phyloP scores from a whole-genome alignment of 768 basidiomycete species.

The Phaeotremella skinneri region DNA sequence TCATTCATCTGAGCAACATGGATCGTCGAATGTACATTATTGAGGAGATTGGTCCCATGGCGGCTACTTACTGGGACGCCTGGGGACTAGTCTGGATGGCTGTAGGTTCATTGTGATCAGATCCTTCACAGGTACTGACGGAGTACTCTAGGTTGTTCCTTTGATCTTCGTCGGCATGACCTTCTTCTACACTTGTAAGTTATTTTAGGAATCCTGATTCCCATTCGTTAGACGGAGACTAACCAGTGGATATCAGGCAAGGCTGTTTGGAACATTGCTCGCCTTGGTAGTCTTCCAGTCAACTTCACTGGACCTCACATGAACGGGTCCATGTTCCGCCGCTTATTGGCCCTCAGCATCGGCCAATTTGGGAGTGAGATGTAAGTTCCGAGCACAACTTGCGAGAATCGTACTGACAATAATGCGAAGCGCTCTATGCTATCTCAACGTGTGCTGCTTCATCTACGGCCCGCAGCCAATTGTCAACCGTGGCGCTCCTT shows the following conservation, averaged over 20 bases:
- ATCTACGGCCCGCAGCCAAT: conserved; percentile 20
- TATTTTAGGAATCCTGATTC: background rate
- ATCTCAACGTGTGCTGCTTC: background rate
- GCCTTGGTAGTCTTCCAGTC: background rate
- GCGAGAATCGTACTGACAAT: background rate
- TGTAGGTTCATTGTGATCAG: conserved; percentile 4
- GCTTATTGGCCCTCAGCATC: conserved; percentile 16
- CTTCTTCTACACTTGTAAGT: conserved; percentile 6
- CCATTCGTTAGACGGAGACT: background rate
- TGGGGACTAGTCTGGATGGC: conserved; percentile 31
- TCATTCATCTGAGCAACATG: conserved; percentile 22
- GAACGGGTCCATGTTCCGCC: conserved; percentile 17
- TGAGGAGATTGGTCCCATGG: conserved; percentile 16
- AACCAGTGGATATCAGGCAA: background rate
- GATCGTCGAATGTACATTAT: conserved; percentile 24
- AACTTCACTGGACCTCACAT: conserved; percentile 9
- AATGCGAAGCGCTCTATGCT: background rate
- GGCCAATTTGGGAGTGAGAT: conserved; percentile 2
- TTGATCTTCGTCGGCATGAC: conserved; percentile 18
- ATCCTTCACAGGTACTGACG: background rate
- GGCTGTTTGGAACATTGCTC: conserved; percentile 1
- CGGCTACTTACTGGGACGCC: conserved; percentile 26
- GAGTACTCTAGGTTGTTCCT: background rate
- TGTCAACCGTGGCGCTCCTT: conserved; percentile 9
- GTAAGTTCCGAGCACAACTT: background rate